Percentiles rank a stretch among this genome's conserved stretches.
These are phyloP conservation scores for Nicotiana paniculata DNA, from an alignment of 257 asterid species.

Conservation along the genomic window DNA sequence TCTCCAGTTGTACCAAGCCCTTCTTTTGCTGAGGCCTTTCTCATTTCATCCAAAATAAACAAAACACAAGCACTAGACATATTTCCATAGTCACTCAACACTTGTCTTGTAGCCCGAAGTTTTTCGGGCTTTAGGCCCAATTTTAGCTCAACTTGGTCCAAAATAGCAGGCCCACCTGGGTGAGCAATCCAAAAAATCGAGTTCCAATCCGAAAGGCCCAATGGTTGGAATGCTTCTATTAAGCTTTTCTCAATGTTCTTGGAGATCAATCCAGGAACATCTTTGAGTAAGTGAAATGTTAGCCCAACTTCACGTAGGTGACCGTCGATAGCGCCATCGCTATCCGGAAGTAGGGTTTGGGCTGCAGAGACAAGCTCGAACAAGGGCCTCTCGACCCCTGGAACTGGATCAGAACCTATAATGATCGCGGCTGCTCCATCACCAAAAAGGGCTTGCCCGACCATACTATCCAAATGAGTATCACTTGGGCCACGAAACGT, in stretches of 20 bases:
- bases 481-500: slow-evolving; percentile 65
- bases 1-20: slow-evolving; percentile 56
- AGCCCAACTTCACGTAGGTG: slow-evolving; percentile 62
- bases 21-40: slow-evolving; percentile 50
- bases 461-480: slow-evolving; percentile 44
- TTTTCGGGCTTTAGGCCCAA: slow-evolving; percentile 43
- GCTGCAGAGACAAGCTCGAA: slow-evolving; percentile 49
- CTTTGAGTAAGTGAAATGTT: slow-evolving; percentile 43
- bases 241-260: slow-evolving; percentile 41
- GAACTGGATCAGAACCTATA: slow-evolving; percentile 43
- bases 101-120: slow-evolving; percentile 44
- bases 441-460: slow-evolving; percentile 56
- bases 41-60: slow-evolving; percentile 61
- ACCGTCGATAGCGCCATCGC: slow-evolving; percentile 46
- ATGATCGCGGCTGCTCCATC: slow-evolving; percentile 63
- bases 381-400: slow-evolving; percentile 42
- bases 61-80: slow-evolving; percentile 62
- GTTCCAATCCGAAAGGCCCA: slow-evolving; percentile 58
- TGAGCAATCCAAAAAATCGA: slow-evolving; percentile 63
- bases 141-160: slow-evolving; percentile 54
- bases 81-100: slow-evolving; percentile 59
- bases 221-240: slow-evolving; percentile 46
- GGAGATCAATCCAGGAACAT: slow-evolving; percentile 52
- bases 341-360: slow-evolving; percentile 58
- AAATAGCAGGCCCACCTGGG: slow-evolving; percentile 66